Evolutionary conservation across 441 rosid species (phyloP).

Genomic region (Erodium trifolium): DNA sequence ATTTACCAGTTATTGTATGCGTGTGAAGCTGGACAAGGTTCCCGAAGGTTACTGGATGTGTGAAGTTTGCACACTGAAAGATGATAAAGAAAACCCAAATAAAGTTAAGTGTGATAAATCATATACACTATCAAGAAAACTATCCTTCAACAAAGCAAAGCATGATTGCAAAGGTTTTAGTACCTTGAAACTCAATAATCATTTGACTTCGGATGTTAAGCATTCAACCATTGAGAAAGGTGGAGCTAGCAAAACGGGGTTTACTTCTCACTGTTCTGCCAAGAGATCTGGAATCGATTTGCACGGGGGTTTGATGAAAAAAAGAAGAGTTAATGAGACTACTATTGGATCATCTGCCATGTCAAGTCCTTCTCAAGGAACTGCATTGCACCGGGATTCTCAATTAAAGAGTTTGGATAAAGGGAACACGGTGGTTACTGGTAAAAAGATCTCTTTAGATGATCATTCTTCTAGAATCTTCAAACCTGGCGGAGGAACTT

Average conservation of each 20-base stretch:
- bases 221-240: conserved; percentile 13
- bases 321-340: conserved; percentile 18
- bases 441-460: background rate
- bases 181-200: conserved; percentile 5
- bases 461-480: conserved; percentile 3
- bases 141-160: conserved; percentile 6
- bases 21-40: conserved; percentile 25
- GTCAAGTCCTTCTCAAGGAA: conserved; percentile 11
- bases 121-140: background rate
- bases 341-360: conserved; percentile 8
- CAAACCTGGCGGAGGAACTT: conserved; percentile 5
- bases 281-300: conserved; percentile 19
- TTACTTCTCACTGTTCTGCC: conserved; percentile 15
- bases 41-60: conserved; percentile 32
- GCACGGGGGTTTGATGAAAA: conserved; percentile 4
- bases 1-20: conserved; percentile 30
- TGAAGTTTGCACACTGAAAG: conserved; percentile 23
- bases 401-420: conserved; percentile 5
- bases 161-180: conserved; percentile 10
- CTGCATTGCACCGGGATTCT: background rate
- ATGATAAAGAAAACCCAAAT: conserved; percentile 9
- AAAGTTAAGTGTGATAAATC: conserved; percentile 15
- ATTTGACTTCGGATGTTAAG: conserved; percentile 13
- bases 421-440: conserved; percentile 11
- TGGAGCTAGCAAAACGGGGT: conserved; percentile 11